Base-by-base conservation (phyloP, 164 flowering plant genomes). In the Houttuynia cordata region DNA sequence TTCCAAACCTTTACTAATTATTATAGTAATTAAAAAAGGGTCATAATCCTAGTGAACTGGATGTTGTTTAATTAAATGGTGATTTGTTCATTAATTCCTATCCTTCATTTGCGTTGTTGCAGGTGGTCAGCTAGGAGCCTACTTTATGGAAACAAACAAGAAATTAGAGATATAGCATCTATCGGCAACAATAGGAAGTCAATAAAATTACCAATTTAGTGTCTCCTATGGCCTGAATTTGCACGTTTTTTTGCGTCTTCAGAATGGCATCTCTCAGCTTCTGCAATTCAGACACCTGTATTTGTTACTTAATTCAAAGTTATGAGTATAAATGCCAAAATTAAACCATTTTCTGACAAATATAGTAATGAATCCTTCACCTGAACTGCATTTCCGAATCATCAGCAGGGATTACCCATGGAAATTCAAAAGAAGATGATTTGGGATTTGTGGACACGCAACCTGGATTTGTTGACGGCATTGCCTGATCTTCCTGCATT, bases 381-480 rank as follows among this genome's bases (percentile, higher is more conserved):
- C 89, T 85, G 79, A 64, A 80, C 61, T 8, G 96, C 78, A 74
- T 79, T 78, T 12, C 63, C 18, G 72, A 56, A 61, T 71, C 68
- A 60, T 70, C 71, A 13, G 76, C 79, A 24, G 91, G 81, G 71
- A 92, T 86, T 56, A 17, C 70, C 94, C 76, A 83, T 0, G 98
- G 97, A 68, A 92, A 87, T 22, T 85, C 78, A 64, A 80, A 87
- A 3, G 83, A 80, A 0, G 96, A 77, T 0, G 97, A 89, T 63
- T 76, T 76, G 0, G 98, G 94, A 67, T 87, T 92, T 0, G 93
- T 79, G 0, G 98, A 83, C 24, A 92, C 64, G 66, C 97, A 89
- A 24, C 96, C 78, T 0, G 97, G 98, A 76, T 92, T 92, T 0
- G 63, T 73, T 0, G 96, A 82, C 0, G 97, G 71, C 98, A 92